Base-by-base conservation (phyloP, 129 eudicot genomes). In the Chrysanthemum makinoi region DNA sequence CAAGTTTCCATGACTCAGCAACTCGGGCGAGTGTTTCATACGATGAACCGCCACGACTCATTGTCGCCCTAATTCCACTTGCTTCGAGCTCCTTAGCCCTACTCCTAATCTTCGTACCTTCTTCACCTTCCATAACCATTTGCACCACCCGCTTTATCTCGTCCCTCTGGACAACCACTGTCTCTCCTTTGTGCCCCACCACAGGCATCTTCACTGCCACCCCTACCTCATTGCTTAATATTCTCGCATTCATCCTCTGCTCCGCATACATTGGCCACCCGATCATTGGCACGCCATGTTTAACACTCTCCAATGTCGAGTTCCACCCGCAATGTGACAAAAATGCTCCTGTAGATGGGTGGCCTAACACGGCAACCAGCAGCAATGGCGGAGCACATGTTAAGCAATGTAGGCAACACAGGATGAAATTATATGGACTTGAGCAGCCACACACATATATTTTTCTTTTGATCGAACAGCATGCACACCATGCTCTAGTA, bases 311-410 rank as follows among this genome's bases (percentile, higher is more conserved):
- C 55, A 84, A 1, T 1, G 78, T 67, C 13, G 87, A 87, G 70
- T 88, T 88, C 95, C 95, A 87, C 49, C 94, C 95, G 3, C 89
- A 84, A 62, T 84, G 89, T 1, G 89, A 82, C 83, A 87, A 28
- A 30, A 84, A 87, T 0, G 76, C 86, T 33, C 89, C 86, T 0
- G 80, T 80, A 1, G 87, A 57, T 22, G 7, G 3, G 74, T 87
- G 95, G 43, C 59, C 13, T 13, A 87, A 76, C 30, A 84, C 80
- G 6, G 46, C 82, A 65, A 80, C 75, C 15, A n/a, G 44, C 44
- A 39, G 44, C 44, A 39, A 39, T 39, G 44, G 44, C 44, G 10
- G 44, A 6, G 9, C 44, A 6, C 44, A 39, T 39, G 9, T 5
- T 39, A 39, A 39, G 10, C 44, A 39, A 39, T 6, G 44, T 39